Evolutionary conservation across 306 rosid genomes (phyloP), one percentile per base, ranked within the genome.

Genomic region (Spatholobus suberectus): DNA sequence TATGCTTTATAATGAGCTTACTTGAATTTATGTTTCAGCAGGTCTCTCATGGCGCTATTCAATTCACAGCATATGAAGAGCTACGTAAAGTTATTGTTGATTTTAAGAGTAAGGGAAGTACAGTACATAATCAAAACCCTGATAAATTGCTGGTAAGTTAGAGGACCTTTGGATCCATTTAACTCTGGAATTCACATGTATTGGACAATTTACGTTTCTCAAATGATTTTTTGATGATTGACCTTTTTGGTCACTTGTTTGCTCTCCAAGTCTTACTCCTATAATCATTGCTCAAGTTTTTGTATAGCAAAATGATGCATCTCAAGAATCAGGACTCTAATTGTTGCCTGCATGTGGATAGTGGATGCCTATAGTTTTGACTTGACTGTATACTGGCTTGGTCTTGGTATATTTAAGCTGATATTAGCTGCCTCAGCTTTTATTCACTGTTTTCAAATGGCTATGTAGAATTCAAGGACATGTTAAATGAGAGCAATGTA

Each of bases 41-140:
- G 99, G 98, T 96, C 75, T 94, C 99, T 87, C 97, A 92, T 83
- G 99, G 99, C 72, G 99, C 99, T 77, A 82, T 96, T 81, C 97
- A 94, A 82, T 94, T 96, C 86, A 94, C 94, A 20, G 95, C 86
- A 23, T 93, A 96, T 51, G 97, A 96, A 80, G 98, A 96, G 86
- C 96, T 96, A 57, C 93, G 98, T 38, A 91, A 84, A 74, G 34
- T 86, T 84, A 57, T 91, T 76, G 83, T 90, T 24, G 90, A 92
- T 59, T 83, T 84, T n/a, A 96, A 89, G 89, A 83, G 88, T 68
- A 76, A 77, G 79, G 70, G 83, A 71, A 81, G 67, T 81, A 75
- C 29, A 79, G 75, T 37, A 47, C 82, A 81, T 63, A 80, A 84
- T 78, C 89, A 83, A 87, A 83, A 82, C 84, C 82, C 88, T 35